Evolutionary conservation across 306 rosid species (phyloP).

Genomic region (Senna siamea): DNA sequence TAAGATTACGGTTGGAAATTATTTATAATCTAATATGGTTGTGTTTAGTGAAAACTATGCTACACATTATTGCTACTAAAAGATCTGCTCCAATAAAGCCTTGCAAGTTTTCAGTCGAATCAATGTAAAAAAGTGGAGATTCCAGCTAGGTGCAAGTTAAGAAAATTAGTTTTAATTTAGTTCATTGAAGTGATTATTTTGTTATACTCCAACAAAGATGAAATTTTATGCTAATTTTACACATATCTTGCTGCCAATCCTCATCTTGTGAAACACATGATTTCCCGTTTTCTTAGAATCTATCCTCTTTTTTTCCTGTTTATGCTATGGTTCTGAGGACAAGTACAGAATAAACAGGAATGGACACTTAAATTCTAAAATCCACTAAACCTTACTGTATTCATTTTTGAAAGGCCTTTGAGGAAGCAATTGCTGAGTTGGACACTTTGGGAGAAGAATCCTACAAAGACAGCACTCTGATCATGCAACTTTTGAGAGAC

Average conservation of each 20-base stretch:
- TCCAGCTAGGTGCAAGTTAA: constrained; percentile 1
- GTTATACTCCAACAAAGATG: too few relatives aligned
- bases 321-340: constrained; percentile 32
- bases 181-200: neutral
- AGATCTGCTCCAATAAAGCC: constrained; percentile 5
- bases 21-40: neutral
- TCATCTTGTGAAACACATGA: neutral
- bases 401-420: constrained; percentile 59
- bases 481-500: constrained; percentile 84
- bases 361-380: constrained; percentile 28
- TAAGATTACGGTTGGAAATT: neutral
- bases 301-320: neutral
- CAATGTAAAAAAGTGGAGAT: neutral
- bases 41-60: constrained; percentile 20
- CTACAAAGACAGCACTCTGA: constrained; percentile 82
- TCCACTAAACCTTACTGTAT: constrained; percentile 22
- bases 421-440: constrained; percentile 84
- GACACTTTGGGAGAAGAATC: constrained; percentile 86
- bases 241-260: neutral
- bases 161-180: neutral
- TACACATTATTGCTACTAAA: neutral
- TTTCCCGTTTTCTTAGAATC: constrained; percentile 17
- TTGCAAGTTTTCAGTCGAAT: constrained; percentile 1
- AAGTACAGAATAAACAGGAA: neutral
- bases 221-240: neutral